Percentiles rank a stretch among this genome's conserved stretches.
phyloP scores from a whole-genome alignment of 805 yeast species.

The Cyberlindnera veronae region DNA sequence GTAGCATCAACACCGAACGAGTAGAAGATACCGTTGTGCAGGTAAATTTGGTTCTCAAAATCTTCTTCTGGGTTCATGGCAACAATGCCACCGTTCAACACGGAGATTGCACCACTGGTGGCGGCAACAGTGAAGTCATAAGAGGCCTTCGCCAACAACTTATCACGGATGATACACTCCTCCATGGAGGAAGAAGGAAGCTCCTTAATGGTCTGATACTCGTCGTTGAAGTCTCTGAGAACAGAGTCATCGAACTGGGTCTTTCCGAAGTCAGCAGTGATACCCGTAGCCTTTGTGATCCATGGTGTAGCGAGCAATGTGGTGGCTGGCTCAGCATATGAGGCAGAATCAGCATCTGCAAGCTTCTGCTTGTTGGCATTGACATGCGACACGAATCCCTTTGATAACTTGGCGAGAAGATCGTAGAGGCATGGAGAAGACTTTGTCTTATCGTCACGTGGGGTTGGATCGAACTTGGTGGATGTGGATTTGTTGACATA shows the following conservation, averaged over 20 bases:
- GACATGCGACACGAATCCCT: constrained; percentile 52
- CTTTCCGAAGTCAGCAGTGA: constrained; percentile 28
- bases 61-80: constrained; percentile 82
- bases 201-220: constrained; percentile 78
- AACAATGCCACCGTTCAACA: constrained; percentile 66
- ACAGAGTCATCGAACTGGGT: constrained; percentile 27
- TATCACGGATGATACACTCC: constrained; percentile 74
- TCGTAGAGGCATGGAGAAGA: constrained; percentile 52
- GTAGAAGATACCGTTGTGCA: constrained; percentile 83
- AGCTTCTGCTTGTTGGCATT: constrained; percentile 47
- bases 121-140: constrained; percentile 77
- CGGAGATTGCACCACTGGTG: constrained; percentile 71
- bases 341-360: constrained; percentile 44
- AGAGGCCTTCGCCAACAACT: constrained; percentile 63
- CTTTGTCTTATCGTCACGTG: constrained; percentile 29
- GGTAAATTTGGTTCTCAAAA: constrained; percentile 57
- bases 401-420: constrained; percentile 63
- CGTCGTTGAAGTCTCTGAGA: constrained; percentile 86
- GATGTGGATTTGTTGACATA: constrained; percentile 68
- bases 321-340: constrained; percentile 60
- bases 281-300: constrained; percentile 38
- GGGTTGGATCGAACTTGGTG: constrained; percentile 65
- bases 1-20: constrained; percentile 70
- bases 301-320: constrained; percentile 70
- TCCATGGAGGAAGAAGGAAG: constrained; percentile 54